Evolutionary conservation across 768 basidiomycete genomes (phyloP), one percentile per base, ranked within the genome.

Genomic region (Suillus bovinus): DNA sequence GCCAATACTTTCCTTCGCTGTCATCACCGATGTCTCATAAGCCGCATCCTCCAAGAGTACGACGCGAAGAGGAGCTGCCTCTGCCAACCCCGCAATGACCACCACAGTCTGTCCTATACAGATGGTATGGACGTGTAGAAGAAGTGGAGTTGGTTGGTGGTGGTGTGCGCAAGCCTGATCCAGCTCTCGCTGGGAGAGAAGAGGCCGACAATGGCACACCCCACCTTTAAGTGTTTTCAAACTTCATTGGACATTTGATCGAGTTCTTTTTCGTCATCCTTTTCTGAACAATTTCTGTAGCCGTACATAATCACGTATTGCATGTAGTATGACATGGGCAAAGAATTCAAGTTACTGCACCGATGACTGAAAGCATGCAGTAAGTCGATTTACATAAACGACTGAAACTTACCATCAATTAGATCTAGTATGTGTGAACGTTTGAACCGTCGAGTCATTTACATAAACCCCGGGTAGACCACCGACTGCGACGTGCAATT

Each of bases 1-100:
- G 90, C 47, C 92, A 92, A 70, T 93, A 94, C 74, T 94, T 89
- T 69, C 91, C 90, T 22, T 78, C 84, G n/a, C 82, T 93, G n/a
- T 70, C 76, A 2, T 86, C 87, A 0, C 79, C 84, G 22, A 69
- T 80, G 39, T 86, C 85, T 3, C 89, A 94, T 69, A 80, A 79
- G n/a, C 90, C 93, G 0, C 84, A 90, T 71, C 78, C 86, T 5
- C 90, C 91, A 20, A 87, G 90, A 46, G 83, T 86, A 62, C 76
- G 78, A 47, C 81, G 78, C 39, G 80, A 79, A 1, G 73, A 77
- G 5, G 63, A 74, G 10, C 79, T 88, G 10, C 86, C 85, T 71
- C 66, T 57, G 67, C 59, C 67, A 63, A 22, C 22, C 68, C 64
- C 13, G 13, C 20, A n/a, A 44, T 24, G 41, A 31, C 14, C 68